Percentiles rank a stretch among this genome's conserved stretches.
Conservation (phyloP, 148 eudicot genomes). For the Rhododendron williamsianum region DNA sequence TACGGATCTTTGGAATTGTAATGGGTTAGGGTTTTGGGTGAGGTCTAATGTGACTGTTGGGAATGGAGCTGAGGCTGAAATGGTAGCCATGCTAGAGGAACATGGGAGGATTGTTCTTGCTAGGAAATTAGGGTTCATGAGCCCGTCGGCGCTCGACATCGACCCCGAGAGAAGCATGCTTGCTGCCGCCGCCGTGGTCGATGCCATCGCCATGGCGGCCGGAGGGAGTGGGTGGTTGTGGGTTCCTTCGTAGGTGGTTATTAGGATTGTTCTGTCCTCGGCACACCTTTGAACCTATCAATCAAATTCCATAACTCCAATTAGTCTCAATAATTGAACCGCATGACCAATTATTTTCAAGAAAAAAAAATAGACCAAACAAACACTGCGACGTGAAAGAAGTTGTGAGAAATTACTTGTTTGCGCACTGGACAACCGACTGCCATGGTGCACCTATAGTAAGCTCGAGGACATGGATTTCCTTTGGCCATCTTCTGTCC, state of each 20-base stretch:
- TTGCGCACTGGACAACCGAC: constrained; percentile 95
- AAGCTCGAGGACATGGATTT: constrained; percentile 73
- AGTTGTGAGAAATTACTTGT: constrained; percentile 45
- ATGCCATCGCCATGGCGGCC: constrained; percentile 90
- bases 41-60: constrained; percentile 92
- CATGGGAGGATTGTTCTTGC: constrained; percentile 73
- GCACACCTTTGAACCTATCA: constrained; percentile 92
- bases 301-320: not conserved
- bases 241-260: constrained; percentile 86
- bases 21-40: constrained; percentile 48
- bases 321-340: not conserved
- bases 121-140: constrained; percentile 73
- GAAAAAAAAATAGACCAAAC: not conserved
- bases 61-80: constrained; percentile 92
- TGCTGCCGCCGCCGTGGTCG: constrained; percentile 88
- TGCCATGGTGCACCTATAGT: constrained; percentile 86
- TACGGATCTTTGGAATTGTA: constrained; percentile 33
- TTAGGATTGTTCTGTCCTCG: constrained; percentile 64
- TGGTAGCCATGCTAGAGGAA: constrained; percentile 82
- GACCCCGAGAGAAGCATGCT: constrained; percentile 90
- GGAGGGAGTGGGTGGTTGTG: constrained; percentile 95
- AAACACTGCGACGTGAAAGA: not conserved
- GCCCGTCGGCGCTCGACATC: constrained; percentile 67
- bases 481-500: constrained; percentile 85
- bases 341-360: not conserved